Evolutionary conservation across 2,329 filamentous ascomycete species (phyloP), one percentile per base, ranked within the genome.

Genomic region (Nannizzia gypsea): DNA sequence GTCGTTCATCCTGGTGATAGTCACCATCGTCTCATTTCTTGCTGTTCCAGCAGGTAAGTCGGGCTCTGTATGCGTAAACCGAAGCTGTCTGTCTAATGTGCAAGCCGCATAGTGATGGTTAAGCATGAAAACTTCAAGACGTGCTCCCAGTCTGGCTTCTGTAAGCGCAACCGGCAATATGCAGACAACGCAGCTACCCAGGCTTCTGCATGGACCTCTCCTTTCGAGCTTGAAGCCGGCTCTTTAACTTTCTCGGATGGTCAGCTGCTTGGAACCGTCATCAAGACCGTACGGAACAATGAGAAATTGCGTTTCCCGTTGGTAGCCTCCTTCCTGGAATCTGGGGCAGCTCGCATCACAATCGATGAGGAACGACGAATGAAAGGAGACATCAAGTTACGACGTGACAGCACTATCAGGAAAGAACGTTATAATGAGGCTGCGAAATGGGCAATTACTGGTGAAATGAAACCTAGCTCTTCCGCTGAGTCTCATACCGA

Each of bases 71-170:
- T 40, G 3, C 22, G 4, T 13, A 22, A 44, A 38, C 15, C 48
- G 20, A 13, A 17, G 17, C 13, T 3, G 36, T 56, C 50, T 34
- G 57, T 50, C 50, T 61, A 55, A 61, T n/a, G 5, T 31, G 20
- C 44, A 36, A 38, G 26, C 42, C 22, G 60, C 61, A 31, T 66
- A 95, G 90, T 83, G 65, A 80, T 83, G 68, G 93, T 99, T 58
- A 99, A 99, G 77, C 88, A 96, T 71, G 85, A 96, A 68, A 91
- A 95, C 73, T 99, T 97, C 81, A 99, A 97, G 72, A 96, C 88
- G 68, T 99, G 93, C 77, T 78, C 88, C 66, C 92, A 99, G 72
- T 93, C 92, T 3, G 93, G 93, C 68, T 99, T 99, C 78, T 99
- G 93, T 77, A 93, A 90, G 72, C 88, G 93, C 65, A 97, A 97